Conservation (phyloP, 2,329 filamentous ascomycete species). For the Thelonectria rubi region DNA sequence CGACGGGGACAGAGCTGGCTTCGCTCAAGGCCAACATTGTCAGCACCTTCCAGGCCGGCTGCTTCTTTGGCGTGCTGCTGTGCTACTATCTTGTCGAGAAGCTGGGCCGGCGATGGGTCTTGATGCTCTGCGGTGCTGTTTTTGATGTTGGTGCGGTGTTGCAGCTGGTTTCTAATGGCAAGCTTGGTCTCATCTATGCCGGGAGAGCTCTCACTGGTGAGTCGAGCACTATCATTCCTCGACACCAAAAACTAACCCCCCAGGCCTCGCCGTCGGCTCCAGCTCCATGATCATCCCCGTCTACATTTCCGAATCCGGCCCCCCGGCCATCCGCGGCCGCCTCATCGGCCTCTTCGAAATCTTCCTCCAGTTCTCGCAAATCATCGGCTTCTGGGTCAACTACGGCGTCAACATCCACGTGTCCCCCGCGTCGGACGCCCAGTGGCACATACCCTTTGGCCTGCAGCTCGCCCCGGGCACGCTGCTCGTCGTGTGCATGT, state of each 20-base stretch:
- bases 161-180: constrained; percentile 54
- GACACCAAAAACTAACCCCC: too few relatives aligned
- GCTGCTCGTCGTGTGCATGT: constrained; percentile 41
- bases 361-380: constrained; percentile 60
- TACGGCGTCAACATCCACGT: constrained; percentile 33
- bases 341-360: constrained; percentile 61
- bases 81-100: constrained; percentile 64
- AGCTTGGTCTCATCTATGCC: constrained; percentile 61
- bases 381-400: constrained; percentile 55
- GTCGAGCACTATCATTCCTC: too few relatives aligned
- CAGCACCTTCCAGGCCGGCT: constrained; percentile 62
- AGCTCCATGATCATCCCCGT: constrained; percentile 63
- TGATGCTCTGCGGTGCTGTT: constrained; percentile 60
- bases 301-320: constrained; percentile 66
- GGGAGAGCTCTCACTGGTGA: constrained; percentile 55
- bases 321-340: constrained; percentile 61
- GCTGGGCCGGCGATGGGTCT: constrained; percentile 61
- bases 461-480: constrained; percentile 6
- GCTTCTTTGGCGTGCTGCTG: constrained; percentile 62
- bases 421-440: constrained; percentile 26
- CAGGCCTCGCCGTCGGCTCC: constrained; percentile 56
- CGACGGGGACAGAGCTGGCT: constrained; percentile 21
- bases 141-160: constrained; percentile 60
- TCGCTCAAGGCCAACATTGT: constrained; percentile 44
- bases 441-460: constrained; percentile 55